Evolutionary conservation across 2,329 filamentous ascomycete genomes (phyloP), one percentile per base, ranked within the genome.

Genomic region (Clarireedia homoeocarpa): DNA sequence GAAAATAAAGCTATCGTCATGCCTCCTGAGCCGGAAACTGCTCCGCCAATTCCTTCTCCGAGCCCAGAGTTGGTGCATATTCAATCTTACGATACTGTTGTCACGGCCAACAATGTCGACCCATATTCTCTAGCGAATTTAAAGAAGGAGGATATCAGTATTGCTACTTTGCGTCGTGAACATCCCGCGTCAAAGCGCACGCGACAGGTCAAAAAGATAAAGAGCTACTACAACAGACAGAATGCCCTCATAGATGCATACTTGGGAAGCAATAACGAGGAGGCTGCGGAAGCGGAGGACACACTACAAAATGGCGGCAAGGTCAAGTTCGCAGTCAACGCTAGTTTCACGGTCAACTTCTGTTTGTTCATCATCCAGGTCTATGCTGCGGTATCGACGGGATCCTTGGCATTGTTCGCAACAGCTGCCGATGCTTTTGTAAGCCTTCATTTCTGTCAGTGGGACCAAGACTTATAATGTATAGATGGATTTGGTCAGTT

Each of bases 321-420:
- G 42, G 48, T 59, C 6, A 56, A 53, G 34, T 53, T 59, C 30
- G 82, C 81, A 40, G 75, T 85, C 14, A 84, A 78, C 68, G 83
- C 81, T 15, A 84, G 81, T 39, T 89, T 96, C 64, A 81, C 74
- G 1, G 92, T 91, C 58, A 97, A 97, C 66, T 71, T 96, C 56
- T 60, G 88, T 27, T 79, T 99, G 5, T 84, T 91, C 0, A 78
- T 78, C 4, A 77, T 99, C 17, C 94, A 99, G 72, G 75, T 96
- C 39, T 99, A 95, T 69, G 94, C 86, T 45, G 94, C 94, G 59
- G 81, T 89, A 47, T 83, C 88, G 0, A 96, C 91, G 0, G 84
- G 87, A 48, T 96, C 91, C n/a, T 80, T 97, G 38, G 96, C 92
- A 5, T 83, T 99, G 48, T 96, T 97, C 75, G 96, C 94, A 15